Evolutionary conservation across 2,329 filamentous ascomycete species (phyloP).

Genomic region (Sporothrix sp.): DNA sequence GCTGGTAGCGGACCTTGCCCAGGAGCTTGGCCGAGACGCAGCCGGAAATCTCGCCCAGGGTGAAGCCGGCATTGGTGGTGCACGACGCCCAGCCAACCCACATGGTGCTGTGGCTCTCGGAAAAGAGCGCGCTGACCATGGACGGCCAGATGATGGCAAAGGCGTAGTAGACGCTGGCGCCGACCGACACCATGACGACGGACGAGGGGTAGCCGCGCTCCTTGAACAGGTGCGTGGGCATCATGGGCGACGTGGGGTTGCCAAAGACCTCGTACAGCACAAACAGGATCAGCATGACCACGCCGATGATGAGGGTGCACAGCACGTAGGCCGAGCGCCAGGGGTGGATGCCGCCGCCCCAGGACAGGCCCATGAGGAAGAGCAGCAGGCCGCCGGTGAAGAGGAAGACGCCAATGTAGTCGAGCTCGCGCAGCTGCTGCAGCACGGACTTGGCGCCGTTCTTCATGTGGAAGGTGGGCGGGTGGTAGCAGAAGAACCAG

Average conservation of each 20-base stretch:
- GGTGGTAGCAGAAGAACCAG: constrained; percentile 27
- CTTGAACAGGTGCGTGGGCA: constrained; percentile 28
- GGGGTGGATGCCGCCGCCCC: constrained; percentile 25
- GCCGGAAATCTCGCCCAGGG: constrained; percentile 23
- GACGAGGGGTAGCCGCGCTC: constrained; percentile 26
- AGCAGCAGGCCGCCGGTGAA: constrained; percentile 24
- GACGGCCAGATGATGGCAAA: constrained; percentile 30
- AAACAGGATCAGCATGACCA: background rate
- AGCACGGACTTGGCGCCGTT: constrained; percentile 20
- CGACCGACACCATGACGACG: constrained; percentile 25
- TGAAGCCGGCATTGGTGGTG: constrained; percentile 22
- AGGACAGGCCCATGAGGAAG: constrained; percentile 25
- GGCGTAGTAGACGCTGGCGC: constrained; percentile 29
- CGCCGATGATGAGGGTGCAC: constrained; percentile 17
- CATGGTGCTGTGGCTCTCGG: constrained; percentile 19
- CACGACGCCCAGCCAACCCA: constrained; percentile 21
- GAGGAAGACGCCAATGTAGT: constrained; percentile 25
- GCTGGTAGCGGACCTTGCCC: constrained; percentile 26
- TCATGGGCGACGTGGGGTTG: constrained; percentile 26
- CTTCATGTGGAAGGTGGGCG: constrained; percentile 26
- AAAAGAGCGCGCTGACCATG: constrained; percentile 26
- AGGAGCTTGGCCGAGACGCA: constrained; percentile 21
- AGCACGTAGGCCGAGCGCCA: constrained; percentile 26
- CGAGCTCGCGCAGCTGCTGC: constrained; percentile 23
- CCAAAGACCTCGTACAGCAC: constrained; percentile 10